Percentiles rank a stretch among this genome's conserved stretches.
These are phyloP conservation scores for Rhizodiscina lignyota DNA, from an alignment of 495 filamentous ascomycete genomes.

Conservation along the genomic window DNA sequence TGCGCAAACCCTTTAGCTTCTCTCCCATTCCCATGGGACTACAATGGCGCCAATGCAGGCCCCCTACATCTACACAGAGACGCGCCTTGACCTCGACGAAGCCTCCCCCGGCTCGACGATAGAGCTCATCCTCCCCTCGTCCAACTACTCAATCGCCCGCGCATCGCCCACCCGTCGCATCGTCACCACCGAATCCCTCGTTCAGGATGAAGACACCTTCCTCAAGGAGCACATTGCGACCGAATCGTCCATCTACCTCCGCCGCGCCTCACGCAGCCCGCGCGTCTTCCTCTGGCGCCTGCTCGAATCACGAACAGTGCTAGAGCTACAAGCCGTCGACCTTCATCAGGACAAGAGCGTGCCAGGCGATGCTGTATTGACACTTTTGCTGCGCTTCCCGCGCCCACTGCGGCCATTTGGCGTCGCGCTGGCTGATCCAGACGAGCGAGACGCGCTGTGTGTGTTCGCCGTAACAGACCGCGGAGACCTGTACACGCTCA, in stretches of 20 bases:
- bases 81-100: slow-evolving; percentile 65
- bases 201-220: slow-evolving; percentile 59
- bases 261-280: slow-evolving; percentile 39
- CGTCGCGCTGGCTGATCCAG: slow-evolving; percentile 63
- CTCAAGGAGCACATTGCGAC: slow-evolving; percentile 53
- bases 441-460: slow-evolving; percentile 60
- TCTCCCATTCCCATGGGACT: no score
- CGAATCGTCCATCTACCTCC: slow-evolving; percentile 70
- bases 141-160: slow-evolving; percentile 17
- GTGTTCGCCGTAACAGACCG: slow-evolving; percentile 66
- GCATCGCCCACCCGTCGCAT: slow-evolving; percentile 17
- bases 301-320: slow-evolving; percentile 57
- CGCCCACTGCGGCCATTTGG: slow-evolving; percentile 52
- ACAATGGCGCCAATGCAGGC: slow-evolving; percentile 17
- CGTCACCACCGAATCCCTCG: slow-evolving; percentile 26
- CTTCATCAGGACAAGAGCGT: slow-evolving; percentile 51
- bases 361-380: slow-evolving; percentile 47
- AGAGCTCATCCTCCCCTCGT: slow-evolving; percentile 52
- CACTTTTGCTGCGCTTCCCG: slow-evolving; percentile 61
- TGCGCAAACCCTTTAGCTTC: no score
- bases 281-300: slow-evolving; percentile 82
- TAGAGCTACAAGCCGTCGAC: slow-evolving; percentile 74
- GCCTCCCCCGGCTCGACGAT: slow-evolving; percentile 49
- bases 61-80: slow-evolving; percentile 58
- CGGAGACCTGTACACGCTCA: slow-evolving; percentile 66